Evolutionary conservation across 495 filamentous ascomycete genomes (phyloP).

Genomic region (Penicillium ochrochloron): DNA sequence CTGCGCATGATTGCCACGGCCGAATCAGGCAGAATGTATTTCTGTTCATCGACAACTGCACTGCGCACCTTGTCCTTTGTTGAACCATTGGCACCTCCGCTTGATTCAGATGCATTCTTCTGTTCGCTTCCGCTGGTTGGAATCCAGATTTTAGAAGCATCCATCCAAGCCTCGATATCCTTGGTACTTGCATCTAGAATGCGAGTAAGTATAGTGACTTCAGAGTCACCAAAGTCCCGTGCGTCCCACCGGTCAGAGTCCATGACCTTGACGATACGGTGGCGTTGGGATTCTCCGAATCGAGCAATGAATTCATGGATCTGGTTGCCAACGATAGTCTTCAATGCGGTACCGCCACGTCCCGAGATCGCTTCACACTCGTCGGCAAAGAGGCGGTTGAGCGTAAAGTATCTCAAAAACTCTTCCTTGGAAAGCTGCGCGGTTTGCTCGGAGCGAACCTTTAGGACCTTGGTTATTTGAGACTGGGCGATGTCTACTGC

Average conservation of each 20-base stretch:
- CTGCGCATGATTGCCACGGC: constrained; percentile 77
- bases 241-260: constrained; percentile 91
- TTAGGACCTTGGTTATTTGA: constrained; percentile 88
- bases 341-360: constrained; percentile 79
- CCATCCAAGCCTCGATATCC: constrained; percentile 75
- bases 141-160: constrained; percentile 73
- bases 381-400: constrained; percentile 93
- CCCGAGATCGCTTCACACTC: constrained; percentile 97
- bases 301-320: constrained; percentile 85
- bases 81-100: constrained; percentile 52
- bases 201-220: constrained; percentile 63
- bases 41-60: constrained; percentile 82
- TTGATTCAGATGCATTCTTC: constrained; percentile 36
- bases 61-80: constrained; percentile 71
- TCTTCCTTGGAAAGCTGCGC: constrained; percentile 70
- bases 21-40: constrained; percentile 84
- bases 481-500: constrained; percentile 92
- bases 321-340: constrained; percentile 87
- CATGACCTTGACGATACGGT: constrained; percentile 80
- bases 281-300: constrained; percentile 76
- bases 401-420: constrained; percentile 89
- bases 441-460: constrained; percentile 87
- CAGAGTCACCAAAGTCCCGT: constrained; percentile 76
- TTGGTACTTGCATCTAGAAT: constrained; percentile 80
- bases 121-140: constrained; percentile 40